A percentile compares a stretch with the other conserved stretches of the same genome.
Conservation (phyloP, 176 grass and related monocot genomes). For the Oryza meyeriana region DNA sequence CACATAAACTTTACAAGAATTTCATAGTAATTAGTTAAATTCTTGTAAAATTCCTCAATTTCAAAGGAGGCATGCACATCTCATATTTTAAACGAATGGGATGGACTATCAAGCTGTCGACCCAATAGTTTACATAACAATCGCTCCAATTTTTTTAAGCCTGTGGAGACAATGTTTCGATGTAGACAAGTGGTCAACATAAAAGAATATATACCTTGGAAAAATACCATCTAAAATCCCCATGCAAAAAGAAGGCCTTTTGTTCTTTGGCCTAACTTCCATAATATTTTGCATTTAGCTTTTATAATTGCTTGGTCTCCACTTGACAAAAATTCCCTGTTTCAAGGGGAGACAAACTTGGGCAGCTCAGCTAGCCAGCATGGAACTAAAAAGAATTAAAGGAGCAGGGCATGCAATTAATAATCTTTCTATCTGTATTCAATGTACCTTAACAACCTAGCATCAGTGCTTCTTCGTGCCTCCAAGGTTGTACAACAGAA, state of each 20-base stretch:
- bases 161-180: too few species aligned
- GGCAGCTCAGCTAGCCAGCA: background rate
- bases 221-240: too few species aligned
- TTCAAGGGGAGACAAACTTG: slow-evolving; percentile 7
- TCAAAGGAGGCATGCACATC: too few species aligned
- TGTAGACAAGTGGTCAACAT: too few species aligned
- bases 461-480: background rate
- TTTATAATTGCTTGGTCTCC: background rate
- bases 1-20: too few species aligned
- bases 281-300: background rate
- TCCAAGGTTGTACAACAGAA: background rate
- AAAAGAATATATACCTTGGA: too few species aligned
- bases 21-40: too few species aligned
- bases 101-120: too few species aligned
- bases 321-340: background rate
- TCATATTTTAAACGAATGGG: too few species aligned
- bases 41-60: too few species aligned
- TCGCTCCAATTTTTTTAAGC: too few species aligned
- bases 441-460: background rate
- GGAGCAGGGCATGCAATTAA: background rate
- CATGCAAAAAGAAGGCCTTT: background rate
- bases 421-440: background rate
- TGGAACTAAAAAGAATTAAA: background rate
- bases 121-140: too few species aligned
- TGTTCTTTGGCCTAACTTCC: background rate